Percentiles rank a stretch among this genome's conserved stretches.
phyloP scores from a whole-genome alignment of 805 yeast genomes.

The Tetrapisispora iriomotensis region DNA sequence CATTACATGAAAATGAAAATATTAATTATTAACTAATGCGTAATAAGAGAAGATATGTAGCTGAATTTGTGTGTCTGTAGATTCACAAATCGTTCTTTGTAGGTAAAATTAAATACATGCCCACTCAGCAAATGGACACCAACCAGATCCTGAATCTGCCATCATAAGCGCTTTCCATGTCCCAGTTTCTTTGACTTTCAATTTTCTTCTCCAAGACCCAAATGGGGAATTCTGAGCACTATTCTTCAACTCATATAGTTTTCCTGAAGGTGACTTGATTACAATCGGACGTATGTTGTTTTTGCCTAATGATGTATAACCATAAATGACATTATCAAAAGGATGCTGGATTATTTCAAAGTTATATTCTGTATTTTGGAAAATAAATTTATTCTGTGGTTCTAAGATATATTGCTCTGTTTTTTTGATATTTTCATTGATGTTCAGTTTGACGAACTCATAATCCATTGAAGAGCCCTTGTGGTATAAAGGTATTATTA shows the following conservation, averaged over 20 bases:
- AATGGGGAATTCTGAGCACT: slow-evolving; percentile 37
- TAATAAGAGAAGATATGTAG: neutral
- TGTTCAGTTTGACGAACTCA: slow-evolving; percentile 62
- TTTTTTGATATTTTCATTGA: slow-evolving; percentile 56
- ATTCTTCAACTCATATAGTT: slow-evolving; percentile 49
- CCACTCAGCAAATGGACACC: slow-evolving; percentile 94
- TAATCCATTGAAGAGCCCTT: slow-evolving; percentile 49
- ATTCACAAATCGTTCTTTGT: too few species aligned
- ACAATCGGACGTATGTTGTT: slow-evolving; percentile 47
- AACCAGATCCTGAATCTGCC: slow-evolving; percentile 64
- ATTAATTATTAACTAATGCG: neutral
- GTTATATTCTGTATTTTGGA: slow-evolving; percentile 47
- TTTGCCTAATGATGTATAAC: slow-evolving; percentile 7
- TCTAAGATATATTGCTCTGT: slow-evolving; percentile 74
- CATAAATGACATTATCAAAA: slow-evolving; percentile 36
- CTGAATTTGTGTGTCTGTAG: too few species aligned
- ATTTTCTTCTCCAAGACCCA: slow-evolving; percentile 51
- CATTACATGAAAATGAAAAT: neutral
- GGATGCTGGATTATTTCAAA: slow-evolving; percentile 60
- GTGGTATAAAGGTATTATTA: slow-evolving; percentile 69
- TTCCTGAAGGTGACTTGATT: slow-evolving; percentile 79
- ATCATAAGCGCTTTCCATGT: slow-evolving; percentile 75
- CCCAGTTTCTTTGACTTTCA: slow-evolving; percentile 64
- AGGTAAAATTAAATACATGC: slow-evolving; percentile 37
- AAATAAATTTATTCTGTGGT: slow-evolving; percentile 67